Evolutionary conservation across 805 yeast genomes (phyloP).

Genomic region (Pichia nakasei): DNA sequence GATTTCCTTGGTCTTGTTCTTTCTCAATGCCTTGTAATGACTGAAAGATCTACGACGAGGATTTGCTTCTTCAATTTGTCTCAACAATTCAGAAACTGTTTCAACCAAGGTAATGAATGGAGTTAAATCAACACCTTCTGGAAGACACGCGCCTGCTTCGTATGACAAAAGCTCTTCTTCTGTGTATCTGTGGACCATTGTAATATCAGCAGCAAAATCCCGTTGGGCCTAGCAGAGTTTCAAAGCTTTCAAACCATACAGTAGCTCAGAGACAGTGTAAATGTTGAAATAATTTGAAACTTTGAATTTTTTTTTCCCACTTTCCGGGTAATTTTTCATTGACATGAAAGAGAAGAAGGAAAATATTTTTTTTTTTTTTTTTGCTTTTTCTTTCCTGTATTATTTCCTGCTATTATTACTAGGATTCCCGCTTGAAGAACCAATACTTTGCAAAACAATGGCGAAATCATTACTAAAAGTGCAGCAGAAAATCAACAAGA

Average conservation of each 20-base stretch:
- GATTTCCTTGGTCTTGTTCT: conserved; percentile 37
- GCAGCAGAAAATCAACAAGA: conserved; percentile 45
- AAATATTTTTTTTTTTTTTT: conserved; percentile 1
- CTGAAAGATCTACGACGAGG: conserved; percentile 45
- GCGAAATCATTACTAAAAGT: conserved; percentile 62
- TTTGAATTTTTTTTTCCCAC: too few species aligned
- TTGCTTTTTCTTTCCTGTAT: background rate
- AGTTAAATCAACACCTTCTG: conserved; percentile 54
- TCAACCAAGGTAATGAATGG: conserved; percentile 61
- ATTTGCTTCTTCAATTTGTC: conserved; percentile 24
- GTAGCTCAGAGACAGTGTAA: too few species aligned
- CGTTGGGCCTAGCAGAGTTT: too few species aligned
- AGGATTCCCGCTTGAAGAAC: too few species aligned
- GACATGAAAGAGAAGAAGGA: too few species aligned
- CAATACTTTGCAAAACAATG: conserved; percentile 43
- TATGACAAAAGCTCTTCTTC: conserved; percentile 58
- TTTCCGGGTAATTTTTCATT: too few species aligned
- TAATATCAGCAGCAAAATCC: too few species aligned
- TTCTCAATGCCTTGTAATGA: conserved; percentile 30
- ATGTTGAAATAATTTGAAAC: too few species aligned
- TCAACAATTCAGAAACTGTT: conserved; percentile 42
- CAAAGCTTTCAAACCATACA: too few species aligned
- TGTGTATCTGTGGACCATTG: conserved; percentile 35
- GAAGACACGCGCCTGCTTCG: conserved; percentile 48
- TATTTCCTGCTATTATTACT: background rate